Conservation (phyloP, 1,139 yeast species). For the Hansenula lynferdii region DNA sequence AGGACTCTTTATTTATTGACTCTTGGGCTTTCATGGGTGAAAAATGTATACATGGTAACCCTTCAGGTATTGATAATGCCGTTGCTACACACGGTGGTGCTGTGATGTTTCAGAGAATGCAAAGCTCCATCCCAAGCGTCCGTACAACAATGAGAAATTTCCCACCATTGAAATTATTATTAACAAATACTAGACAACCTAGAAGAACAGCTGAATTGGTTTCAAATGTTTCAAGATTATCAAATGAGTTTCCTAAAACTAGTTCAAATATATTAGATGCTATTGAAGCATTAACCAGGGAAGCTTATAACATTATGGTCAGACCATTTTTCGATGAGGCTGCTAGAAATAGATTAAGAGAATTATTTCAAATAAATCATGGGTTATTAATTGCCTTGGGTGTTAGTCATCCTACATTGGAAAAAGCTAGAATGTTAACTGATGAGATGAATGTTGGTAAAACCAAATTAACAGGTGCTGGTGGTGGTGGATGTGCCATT, state of each 20-base stretch:
- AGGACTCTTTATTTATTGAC: constrained; percentile 61
- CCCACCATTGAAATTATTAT: constrained; percentile 68
- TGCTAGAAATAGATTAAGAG: constrained; percentile 45
- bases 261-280: constrained; percentile 60
- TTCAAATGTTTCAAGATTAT: constrained; percentile 61
- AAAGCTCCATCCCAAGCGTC: constrained; percentile 50
- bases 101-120: constrained; percentile 73
- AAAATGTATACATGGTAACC: constrained; percentile 93
- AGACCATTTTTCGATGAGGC: constrained; percentile 43
- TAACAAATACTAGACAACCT: constrained; percentile 84
- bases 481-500: constrained; percentile 99
- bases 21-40: constrained; percentile 92
- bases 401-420: constrained; percentile 89
- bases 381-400: constrained; percentile 84
- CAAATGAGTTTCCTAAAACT: constrained; percentile 48
- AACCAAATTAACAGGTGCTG: constrained; percentile 96
- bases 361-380: constrained; percentile 80
- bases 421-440: constrained; percentile 58
- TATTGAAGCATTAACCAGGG: constrained; percentile 61
- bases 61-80: constrained; percentile 95
- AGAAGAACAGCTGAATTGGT: constrained; percentile 85
- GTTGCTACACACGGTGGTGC: constrained; percentile 98
- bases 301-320: constrained; percentile 61
- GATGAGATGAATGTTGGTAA: constrained; percentile 68
- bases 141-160: constrained; percentile 65